Evolutionary conservation across 805 yeast species (phyloP).

Genomic region (Blastobotrys chiropterorum): DNA sequence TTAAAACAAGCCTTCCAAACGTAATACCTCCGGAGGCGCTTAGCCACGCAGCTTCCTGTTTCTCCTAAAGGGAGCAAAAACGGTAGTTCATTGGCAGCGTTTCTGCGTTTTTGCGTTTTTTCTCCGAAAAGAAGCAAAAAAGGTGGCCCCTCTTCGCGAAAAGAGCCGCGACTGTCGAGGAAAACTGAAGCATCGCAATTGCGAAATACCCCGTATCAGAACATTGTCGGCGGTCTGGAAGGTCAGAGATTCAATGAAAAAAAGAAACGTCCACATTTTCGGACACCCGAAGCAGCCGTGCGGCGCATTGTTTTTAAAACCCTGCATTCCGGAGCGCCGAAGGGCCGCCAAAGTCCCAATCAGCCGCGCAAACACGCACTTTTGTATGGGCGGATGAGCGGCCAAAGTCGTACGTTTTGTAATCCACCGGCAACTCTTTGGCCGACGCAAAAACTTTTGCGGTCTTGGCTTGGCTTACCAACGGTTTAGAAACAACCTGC

Average conservation of each 20-base stretch:
- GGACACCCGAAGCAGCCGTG: not conserved
- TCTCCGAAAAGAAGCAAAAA: no score
- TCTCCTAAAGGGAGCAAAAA: no score
- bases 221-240: no score
- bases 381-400: not conserved
- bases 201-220: no score
- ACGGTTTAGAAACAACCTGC: not conserved
- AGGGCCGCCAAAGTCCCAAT: not conserved
- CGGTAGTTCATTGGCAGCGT: no score
- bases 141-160: no score
- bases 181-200: no score
- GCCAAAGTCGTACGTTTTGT: not conserved
- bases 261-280: not conserved
- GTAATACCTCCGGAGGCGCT: no score
- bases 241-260: not conserved
- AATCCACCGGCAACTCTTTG: not conserved
- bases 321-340: not conserved
- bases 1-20: no score
- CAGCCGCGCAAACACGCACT: not conserved
- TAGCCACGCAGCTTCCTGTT: no score
- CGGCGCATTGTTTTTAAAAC: not conserved
- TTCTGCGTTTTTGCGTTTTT: no score
- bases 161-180: no score
- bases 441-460: not conserved
- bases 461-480: not conserved